These are phyloP conservation scores for Abrus pulchellus DNA, from an alignment of 306 rosid genomes.

Conservation along the genomic window DNA sequence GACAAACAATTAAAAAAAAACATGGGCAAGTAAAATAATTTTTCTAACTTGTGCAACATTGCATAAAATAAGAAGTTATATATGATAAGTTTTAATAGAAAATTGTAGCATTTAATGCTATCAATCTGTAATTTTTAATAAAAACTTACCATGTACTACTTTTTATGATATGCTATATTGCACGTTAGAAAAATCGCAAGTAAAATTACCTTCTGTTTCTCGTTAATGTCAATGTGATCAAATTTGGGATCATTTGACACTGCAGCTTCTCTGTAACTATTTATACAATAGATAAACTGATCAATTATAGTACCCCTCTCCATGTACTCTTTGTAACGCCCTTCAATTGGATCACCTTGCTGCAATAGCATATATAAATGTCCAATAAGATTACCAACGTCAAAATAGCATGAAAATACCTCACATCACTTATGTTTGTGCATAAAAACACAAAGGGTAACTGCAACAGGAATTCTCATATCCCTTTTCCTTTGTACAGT, in stretches of 20 bases:
- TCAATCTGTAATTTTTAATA: no score
- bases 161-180: no score
- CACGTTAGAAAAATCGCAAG: background rate
- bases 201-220: constrained; percentile 77
- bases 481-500: background rate
- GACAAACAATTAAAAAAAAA: background rate
- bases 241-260: constrained; percentile 74
- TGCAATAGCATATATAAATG: constrained; percentile 48
- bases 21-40: background rate
- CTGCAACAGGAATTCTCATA: constrained; percentile 1
- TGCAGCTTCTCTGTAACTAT: constrained; percentile 89
- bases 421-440: background rate
- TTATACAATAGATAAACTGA: constrained; percentile 65
- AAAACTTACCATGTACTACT: no score
- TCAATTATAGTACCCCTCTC: constrained; percentile 82
- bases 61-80: no score
- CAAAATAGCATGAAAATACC: constrained; percentile 11
- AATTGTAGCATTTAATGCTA: no score
- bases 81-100: no score
- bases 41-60: no score
- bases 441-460: background rate
- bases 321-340: constrained; percentile 71
- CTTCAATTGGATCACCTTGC: constrained; percentile 96
- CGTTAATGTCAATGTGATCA: constrained; percentile 84
- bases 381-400: constrained; percentile 18